Conservation (phyloP, 148 eudicot species). For the Diospyros kaki region DNA sequence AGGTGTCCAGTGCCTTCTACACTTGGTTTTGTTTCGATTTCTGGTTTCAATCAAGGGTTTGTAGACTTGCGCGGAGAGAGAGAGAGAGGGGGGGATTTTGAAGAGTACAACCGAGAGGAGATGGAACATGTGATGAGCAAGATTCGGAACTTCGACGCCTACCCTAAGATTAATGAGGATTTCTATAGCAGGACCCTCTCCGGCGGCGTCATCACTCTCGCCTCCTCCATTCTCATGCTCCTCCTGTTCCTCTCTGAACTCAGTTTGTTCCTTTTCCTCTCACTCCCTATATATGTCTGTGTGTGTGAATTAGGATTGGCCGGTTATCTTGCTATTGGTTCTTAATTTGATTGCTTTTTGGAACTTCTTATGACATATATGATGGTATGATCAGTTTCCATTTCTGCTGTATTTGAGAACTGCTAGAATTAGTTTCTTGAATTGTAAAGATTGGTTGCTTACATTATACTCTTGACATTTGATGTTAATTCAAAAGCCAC, state of each 20-base stretch:
- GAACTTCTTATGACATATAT: not conserved
- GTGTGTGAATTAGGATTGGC: not conserved
- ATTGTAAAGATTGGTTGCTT: not conserved
- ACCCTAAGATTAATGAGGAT: slow-evolving; percentile 96
- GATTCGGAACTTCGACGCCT: slow-evolving; percentile 81
- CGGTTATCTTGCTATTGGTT: not conserved
- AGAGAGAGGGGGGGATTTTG: no score
- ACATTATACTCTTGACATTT: not conserved
- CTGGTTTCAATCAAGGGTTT: not conserved
- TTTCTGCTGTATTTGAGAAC: not conserved
- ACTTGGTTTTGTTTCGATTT: not conserved
- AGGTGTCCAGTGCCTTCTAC: not conserved
- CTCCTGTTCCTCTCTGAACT: slow-evolving; percentile 86
- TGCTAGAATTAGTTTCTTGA: slow-evolving; percentile 1
- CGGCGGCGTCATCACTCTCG: slow-evolving; percentile 84
- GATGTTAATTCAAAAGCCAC: no score
- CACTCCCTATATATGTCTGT: not conserved
- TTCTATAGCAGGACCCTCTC: slow-evolving; percentile 90
- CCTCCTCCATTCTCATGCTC: slow-evolving; percentile 71
- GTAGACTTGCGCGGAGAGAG: not conserved
- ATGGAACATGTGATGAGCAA: slow-evolving; percentile 67
- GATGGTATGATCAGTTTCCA: not conserved
- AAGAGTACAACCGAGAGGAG: not conserved
- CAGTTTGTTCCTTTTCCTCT: slow-evolving; percentile 23
- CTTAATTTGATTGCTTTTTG: not conserved